phyloP scores from a whole-genome alignment of 768 basidiomycete species.

The Suillus plorans region DNA sequence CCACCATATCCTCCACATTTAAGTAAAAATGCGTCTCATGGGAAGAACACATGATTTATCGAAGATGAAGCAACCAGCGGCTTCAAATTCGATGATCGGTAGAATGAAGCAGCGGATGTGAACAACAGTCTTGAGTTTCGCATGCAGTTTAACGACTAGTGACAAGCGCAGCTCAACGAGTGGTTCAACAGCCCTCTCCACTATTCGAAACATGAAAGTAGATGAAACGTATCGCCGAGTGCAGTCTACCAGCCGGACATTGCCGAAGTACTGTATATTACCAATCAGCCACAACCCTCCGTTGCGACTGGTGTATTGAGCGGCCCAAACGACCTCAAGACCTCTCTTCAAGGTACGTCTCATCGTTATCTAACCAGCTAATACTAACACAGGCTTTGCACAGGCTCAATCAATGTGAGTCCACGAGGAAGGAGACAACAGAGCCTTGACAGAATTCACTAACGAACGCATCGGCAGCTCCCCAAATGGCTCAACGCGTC shows the following conservation, averaged over 20 bases:
- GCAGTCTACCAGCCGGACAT: constrained; percentile 14
- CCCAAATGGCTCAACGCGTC: constrained; percentile 94
- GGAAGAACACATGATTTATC: neutral
- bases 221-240: no score
- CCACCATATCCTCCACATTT: no score
- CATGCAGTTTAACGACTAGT: no score
- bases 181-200: no score
- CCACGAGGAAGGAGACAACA: neutral
- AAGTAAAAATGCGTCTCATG: neutral
- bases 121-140: no score
- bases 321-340: constrained; percentile 35
- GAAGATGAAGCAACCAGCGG: neutral
- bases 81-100: neutral
- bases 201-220: no score
- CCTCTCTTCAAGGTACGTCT: constrained; percentile 11
- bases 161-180: no score
- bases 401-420: constrained; percentile 9
- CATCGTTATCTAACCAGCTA: neutral
- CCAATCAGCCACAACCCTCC: constrained; percentile 28
- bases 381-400: neutral
- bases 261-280: constrained; percentile 30
- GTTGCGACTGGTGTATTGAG: constrained; percentile 20
- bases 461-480: constrained; percentile 11
- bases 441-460: neutral
- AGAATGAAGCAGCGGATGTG: no score